Evolutionary conservation across 257 asterid species (phyloP).

Genomic region (Nicotiana knightiana): DNA sequence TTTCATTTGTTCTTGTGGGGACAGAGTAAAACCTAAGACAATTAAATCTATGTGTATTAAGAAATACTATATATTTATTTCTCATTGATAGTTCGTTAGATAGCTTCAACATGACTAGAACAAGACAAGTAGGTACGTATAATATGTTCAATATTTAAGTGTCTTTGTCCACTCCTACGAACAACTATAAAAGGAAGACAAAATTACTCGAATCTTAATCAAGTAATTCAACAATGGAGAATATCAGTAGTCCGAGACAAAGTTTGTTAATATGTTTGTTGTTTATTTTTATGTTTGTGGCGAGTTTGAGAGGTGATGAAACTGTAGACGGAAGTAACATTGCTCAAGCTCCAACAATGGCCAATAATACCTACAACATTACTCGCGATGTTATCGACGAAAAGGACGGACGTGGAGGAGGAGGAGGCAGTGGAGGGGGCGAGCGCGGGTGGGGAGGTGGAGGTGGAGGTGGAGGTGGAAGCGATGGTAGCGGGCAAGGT

Average conservation of each 20-base stretch:
- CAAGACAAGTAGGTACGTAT: background rate
- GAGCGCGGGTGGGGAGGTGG: background rate
- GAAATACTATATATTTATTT: background rate
- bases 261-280: constrained; percentile 1
- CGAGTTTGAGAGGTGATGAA: background rate
- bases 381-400: background rate
- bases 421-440: background rate
- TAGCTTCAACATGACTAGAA: constrained; percentile 16
- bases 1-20: constrained; percentile 16
- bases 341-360: constrained; percentile 7
- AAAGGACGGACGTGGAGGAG: constrained; percentile 10
- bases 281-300: background rate
- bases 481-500: background rate
- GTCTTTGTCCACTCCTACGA: background rate
- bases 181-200: background rate
- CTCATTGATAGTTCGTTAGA: constrained; percentile 1
- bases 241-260: background rate
- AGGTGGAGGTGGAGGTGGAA: constrained; percentile 25
- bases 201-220: background rate
- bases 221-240: constrained; percentile 20
- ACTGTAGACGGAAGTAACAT: background rate
- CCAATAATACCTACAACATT: background rate
- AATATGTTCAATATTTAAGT: background rate
- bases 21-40: constrained; percentile 24
- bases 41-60: background rate